These are phyloP conservation scores for Globisporangium cylindrosporum DNA, from an alignment of 352 stramenopile species.

Conservation along the genomic window DNA sequence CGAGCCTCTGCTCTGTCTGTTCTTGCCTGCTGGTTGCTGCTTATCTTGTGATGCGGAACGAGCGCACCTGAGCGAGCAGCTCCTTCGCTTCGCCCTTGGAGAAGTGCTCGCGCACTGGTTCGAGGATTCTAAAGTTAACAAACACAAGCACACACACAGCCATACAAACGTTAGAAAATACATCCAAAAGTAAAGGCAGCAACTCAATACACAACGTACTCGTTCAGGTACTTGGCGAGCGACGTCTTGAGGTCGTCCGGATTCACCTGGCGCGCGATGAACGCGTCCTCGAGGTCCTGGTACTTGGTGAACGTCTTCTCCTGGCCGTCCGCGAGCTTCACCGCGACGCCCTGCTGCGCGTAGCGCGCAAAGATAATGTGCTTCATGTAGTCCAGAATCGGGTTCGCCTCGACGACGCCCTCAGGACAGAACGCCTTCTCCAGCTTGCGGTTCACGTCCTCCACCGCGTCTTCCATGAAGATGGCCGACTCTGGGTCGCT, in stretches of 20 bases:
- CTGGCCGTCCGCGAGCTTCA: slow-evolving; percentile 47
- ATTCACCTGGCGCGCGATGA: slow-evolving; percentile 88
- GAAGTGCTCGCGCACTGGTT: slow-evolving; percentile 98
- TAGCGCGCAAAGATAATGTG: slow-evolving; percentile 95
- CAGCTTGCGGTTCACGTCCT: slow-evolving; percentile 96
- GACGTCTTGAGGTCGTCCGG: slow-evolving; percentile 93
- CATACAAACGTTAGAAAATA: slow-evolving; percentile 7
- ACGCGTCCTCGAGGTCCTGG: slow-evolving; percentile 90
- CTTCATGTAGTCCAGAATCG: slow-evolving; percentile 97
- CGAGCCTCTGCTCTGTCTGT: background rate
- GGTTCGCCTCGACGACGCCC: slow-evolving; percentile 89
- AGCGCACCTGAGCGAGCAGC: slow-evolving; percentile 94
- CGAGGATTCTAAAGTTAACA: slow-evolving; percentile 76
- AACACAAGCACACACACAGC: slow-evolving; percentile 3
- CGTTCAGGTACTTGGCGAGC: slow-evolving; percentile 90
- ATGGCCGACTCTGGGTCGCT: slow-evolving; percentile 97
- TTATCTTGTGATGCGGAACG: slow-evolving; percentile 96
- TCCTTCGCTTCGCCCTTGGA: slow-evolving; percentile 92
- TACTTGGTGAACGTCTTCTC: slow-evolving; percentile 88
- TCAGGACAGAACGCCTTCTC: slow-evolving; percentile 98
- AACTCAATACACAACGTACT: slow-evolving; percentile 50
- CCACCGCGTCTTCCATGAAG: slow-evolving; percentile 98
- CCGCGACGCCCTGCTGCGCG: slow-evolving; percentile 36
- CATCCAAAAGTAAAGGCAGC: background rate
- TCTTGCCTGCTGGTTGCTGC: background rate